phyloP scores from a whole-genome alignment of 2,329 filamentous ascomycete genomes.

The Lasiodiplodia hormozganensis region DNA sequence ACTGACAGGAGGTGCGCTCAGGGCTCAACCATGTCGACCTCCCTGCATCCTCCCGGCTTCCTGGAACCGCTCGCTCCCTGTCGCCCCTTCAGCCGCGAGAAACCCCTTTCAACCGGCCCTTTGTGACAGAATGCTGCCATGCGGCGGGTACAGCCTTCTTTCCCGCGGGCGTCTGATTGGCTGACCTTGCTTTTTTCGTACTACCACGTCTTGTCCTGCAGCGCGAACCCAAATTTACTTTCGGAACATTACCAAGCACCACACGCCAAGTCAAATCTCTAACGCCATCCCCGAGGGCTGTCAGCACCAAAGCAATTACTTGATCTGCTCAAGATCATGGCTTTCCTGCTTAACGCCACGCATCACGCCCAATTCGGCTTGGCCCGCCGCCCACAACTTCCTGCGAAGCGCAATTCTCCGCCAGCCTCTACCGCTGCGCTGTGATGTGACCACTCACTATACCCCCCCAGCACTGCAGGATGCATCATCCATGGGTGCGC shows the following conservation, averaged over 20 bases:
- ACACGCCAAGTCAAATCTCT: not conserved
- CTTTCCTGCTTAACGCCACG: not conserved
- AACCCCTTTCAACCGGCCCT: not conserved
- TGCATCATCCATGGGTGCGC: not conserved
- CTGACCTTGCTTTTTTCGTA: not conserved
- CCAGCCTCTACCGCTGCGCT: constrained; percentile 6
- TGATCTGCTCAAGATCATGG: not conserved
- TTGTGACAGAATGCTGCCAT: not conserved
- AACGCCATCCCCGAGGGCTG: not conserved
- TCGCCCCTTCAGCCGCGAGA: not conserved
- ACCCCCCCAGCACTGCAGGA: not conserved
- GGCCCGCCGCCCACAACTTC: constrained; percentile 5
- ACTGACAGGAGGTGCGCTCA: constrained; percentile 1
- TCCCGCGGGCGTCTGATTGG: not conserved
- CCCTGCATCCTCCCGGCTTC: not conserved
- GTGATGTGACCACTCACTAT: constrained; percentile 15
- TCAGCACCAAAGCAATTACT: not conserved
- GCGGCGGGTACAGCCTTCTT: not conserved
- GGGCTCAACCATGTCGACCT: not conserved
- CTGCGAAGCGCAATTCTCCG: constrained; percentile 23
- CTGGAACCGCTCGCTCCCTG: not conserved
- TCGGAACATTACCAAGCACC: constrained; percentile 5
- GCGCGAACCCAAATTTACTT: not conserved
- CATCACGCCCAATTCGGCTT: constrained; percentile 9
- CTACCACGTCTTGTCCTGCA: not conserved